phyloP scores from a whole-genome alignment of 805 yeast species.

The Lipomyces chichibuensis region DNA sequence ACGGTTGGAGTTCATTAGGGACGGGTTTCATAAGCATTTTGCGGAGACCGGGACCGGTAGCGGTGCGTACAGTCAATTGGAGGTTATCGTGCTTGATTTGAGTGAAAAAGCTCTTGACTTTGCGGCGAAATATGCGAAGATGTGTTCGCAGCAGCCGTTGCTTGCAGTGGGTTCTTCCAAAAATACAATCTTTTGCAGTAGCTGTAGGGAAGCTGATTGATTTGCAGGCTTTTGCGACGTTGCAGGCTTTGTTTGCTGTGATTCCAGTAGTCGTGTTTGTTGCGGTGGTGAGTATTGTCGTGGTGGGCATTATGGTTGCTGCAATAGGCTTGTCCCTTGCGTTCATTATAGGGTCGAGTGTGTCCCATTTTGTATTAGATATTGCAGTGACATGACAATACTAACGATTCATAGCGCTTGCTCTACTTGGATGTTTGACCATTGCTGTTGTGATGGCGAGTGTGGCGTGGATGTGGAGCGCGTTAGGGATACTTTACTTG shows the following conservation, averaged over 20 bases:
- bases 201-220: neutral
- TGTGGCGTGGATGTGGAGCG: slow-evolving; percentile 20
- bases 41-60: slow-evolving; percentile 1
- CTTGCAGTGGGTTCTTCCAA: slow-evolving; percentile 16
- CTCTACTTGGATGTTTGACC: slow-evolving; percentile 7
- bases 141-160: slow-evolving; percentile 15
- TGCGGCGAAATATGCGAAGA: neutral
- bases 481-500: slow-evolving; percentile 10
- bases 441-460: slow-evolving; percentile 8
- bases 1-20: neutral
- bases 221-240: slow-evolving; percentile 18
- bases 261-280: slow-evolving; percentile 13
- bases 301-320: neutral
- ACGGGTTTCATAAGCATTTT: neutral
- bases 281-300: slow-evolving; percentile 1
- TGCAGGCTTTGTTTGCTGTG: slow-evolving; percentile 23
- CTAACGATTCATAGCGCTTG: slow-evolving; percentile 4
- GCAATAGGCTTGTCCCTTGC: neutral
- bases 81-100: slow-evolving; percentile 16
- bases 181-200: too few relatives aligned
- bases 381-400: neutral
- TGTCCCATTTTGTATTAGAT: neutral
- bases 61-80: slow-evolving; percentile 14
- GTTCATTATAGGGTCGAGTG: neutral
- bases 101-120: slow-evolving; percentile 17